Conservation (phyloP, 768 basidiomycete species). For the Crucibulum laeve region DNA sequence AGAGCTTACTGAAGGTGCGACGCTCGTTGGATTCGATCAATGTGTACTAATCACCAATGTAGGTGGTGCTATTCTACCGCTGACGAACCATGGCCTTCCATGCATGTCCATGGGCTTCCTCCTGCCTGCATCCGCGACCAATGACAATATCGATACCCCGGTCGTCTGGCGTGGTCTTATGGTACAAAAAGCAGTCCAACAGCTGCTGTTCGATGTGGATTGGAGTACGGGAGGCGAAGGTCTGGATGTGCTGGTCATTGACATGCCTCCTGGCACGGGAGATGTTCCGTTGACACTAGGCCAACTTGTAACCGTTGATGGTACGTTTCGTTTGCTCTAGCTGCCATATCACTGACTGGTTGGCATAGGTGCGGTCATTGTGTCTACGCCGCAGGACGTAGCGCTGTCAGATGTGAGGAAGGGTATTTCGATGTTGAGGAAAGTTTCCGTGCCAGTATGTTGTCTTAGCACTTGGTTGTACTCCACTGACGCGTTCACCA, state of each 20-base stretch:
- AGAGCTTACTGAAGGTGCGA: conserved; percentile 62
- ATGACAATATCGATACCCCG: conserved; percentile 63
- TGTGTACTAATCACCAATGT: conserved; percentile 3
- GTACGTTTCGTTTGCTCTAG: conserved; percentile 35
- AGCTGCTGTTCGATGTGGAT: conserved; percentile 93
- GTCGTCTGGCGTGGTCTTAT: conserved; percentile 96
- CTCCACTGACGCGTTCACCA: conserved; percentile 22
- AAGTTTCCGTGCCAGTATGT: conserved; percentile 81
- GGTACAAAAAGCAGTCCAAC: conserved; percentile 98
- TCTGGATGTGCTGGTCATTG: conserved; percentile 84
- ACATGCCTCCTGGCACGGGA: conserved; percentile 97
- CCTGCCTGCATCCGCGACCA: conserved; percentile 51
- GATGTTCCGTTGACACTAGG: conserved; percentile 92
- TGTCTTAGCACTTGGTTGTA: neutral
- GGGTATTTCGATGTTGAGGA: conserved; percentile 89
- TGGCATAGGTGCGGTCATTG: conserved; percentile 79
- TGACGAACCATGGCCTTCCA: conserved; percentile 84
- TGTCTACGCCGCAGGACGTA: conserved; percentile 95
- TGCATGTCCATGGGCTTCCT: conserved; percentile 99
- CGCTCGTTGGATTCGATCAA: neutral
- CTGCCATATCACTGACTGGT: neutral
- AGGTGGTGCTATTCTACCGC: conserved; percentile 78
- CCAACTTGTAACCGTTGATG: conserved; percentile 80
- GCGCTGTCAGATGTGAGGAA: conserved; percentile 89
- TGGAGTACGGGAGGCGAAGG: conserved; percentile 55